Conservation (phyloP, 108 stramenopile genomes). For the Conticribra weissflogii region DNA sequence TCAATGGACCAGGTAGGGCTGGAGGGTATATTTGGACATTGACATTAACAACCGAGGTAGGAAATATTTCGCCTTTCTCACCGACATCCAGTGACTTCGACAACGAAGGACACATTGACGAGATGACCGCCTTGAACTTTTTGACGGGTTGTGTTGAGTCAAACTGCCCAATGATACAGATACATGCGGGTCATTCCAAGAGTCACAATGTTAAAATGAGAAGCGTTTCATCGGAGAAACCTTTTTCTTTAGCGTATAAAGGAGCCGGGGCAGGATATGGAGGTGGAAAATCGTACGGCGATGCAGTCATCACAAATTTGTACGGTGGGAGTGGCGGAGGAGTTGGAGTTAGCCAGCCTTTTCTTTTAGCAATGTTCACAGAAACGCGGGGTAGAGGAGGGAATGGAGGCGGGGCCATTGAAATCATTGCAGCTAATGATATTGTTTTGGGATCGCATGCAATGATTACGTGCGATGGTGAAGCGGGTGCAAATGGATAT, state of each 20-base stretch:
- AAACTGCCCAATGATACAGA: constrained; percentile 41
- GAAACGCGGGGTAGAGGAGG: constrained; percentile 64
- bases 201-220: constrained; percentile 44
- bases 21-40: constrained; percentile 65
- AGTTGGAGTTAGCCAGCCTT: constrained; percentile 54
- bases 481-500: constrained; percentile 53
- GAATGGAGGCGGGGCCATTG: constrained; percentile 83
- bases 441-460: constrained; percentile 62
- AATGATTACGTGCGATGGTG: constrained; percentile 63
- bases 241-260: constrained; percentile 68
- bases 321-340: constrained; percentile 63
- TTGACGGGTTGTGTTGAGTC: constrained; percentile 55
- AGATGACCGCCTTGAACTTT: constrained; percentile 38
- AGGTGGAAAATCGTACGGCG: constrained; percentile 49
- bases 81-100: constrained; percentile 52
- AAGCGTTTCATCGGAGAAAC: constrained; percentile 27
- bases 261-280: constrained; percentile 67
- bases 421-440: constrained; percentile 76
- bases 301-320: constrained; percentile 36
- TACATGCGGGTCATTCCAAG: constrained; percentile 28
- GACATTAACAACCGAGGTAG: constrained; percentile 47
- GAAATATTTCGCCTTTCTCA: constrained; percentile 58
- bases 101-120: constrained; percentile 30
- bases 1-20: constrained; percentile 51
- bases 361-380: constrained; percentile 42